phyloP scores from a whole-genome alignment of 2,329 filamentous ascomycete genomes.

The Alternaria panax region DNA sequence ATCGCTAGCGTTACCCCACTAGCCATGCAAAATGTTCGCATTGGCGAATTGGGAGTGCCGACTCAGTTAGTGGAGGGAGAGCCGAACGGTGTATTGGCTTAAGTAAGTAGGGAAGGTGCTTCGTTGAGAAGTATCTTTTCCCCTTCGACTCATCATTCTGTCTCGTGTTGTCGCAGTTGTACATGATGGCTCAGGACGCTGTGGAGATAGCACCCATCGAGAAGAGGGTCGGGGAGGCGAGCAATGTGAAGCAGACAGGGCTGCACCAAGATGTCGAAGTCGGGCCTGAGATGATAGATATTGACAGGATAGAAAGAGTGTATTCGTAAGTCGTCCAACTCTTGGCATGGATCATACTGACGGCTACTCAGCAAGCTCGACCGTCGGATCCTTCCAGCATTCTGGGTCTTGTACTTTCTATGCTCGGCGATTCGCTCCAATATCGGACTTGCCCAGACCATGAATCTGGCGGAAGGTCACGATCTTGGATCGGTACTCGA shows the following conservation, averaged over 20 bases:
- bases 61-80: not conserved
- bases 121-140: not conserved
- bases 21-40: slow-evolving; percentile 20
- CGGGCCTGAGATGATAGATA: slow-evolving; percentile 41
- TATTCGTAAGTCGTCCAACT: slow-evolving; percentile 41
- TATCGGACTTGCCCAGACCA: slow-evolving; percentile 91
- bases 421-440: slow-evolving; percentile 92
- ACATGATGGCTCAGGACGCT: slow-evolving; percentile 32
- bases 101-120: slow-evolving; percentile 12
- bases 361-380: slow-evolving; percentile 60
- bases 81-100: slow-evolving; percentile 30
- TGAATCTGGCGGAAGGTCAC: slow-evolving; percentile 76
- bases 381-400: slow-evolving; percentile 71
- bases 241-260: slow-evolving; percentile 32
- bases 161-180: not conserved
- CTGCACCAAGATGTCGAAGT: slow-evolving; percentile 44
- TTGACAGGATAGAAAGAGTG: slow-evolving; percentile 48
- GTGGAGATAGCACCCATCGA: slow-evolving; percentile 21
- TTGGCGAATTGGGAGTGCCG: slow-evolving; percentile 23
- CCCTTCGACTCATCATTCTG: slow-evolving; percentile 17
- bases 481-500: slow-evolving; percentile 76
- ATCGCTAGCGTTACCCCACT: slow-evolving; percentile 35
- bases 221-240: slow-evolving; percentile 28
- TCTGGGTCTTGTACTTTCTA: slow-evolving; percentile 91
- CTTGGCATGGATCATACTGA: slow-evolving; percentile 8